Percentiles rank a stretch among this genome's conserved stretches.
Conservation (phyloP, 1,139 yeast genomes). For the Geotrichum bryndzae region DNA sequence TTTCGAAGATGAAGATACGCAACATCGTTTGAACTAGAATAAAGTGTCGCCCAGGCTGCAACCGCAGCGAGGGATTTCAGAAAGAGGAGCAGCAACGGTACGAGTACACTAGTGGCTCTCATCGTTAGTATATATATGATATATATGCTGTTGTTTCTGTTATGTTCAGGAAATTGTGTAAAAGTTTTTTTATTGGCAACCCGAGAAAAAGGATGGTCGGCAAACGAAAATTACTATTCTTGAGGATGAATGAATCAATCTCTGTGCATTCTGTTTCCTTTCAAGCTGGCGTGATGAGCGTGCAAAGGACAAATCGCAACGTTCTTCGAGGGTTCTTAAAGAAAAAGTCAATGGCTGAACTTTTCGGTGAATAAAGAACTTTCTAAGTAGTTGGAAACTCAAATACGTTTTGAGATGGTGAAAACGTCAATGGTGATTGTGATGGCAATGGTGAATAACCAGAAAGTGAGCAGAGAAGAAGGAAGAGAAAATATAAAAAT, state of each 20-base stretch:
- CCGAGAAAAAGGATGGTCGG: not conserved
- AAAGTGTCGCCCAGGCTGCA: slow-evolving; percentile 22
- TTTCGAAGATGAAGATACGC: slow-evolving; percentile 21
- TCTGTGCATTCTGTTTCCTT: not conserved
- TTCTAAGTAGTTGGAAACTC: not conserved
- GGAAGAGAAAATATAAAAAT: not conserved
- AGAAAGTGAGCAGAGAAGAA: not conserved
- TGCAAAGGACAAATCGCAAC: not conserved
- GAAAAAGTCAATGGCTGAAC: not conserved
- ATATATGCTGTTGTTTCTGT: not conserved
- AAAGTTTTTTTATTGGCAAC: too few species aligned
- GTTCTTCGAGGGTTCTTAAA: not conserved
- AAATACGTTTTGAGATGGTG: not conserved
- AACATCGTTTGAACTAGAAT: slow-evolving; percentile 17
- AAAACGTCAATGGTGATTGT: not conserved
- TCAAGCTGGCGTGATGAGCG: not conserved
- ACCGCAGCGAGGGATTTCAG: not conserved
- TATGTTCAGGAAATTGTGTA: not conserved
- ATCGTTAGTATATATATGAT: not conserved
- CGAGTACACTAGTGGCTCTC: not conserved
- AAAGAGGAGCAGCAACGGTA: not conserved
- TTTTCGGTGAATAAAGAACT: not conserved
- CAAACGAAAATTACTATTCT: not conserved
- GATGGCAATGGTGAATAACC: not conserved
- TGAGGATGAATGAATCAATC: not conserved